These are phyloP conservation scores for Diospyros kaki DNA, from an alignment of 148 eudicot genomes.

Conservation along the genomic window DNA sequence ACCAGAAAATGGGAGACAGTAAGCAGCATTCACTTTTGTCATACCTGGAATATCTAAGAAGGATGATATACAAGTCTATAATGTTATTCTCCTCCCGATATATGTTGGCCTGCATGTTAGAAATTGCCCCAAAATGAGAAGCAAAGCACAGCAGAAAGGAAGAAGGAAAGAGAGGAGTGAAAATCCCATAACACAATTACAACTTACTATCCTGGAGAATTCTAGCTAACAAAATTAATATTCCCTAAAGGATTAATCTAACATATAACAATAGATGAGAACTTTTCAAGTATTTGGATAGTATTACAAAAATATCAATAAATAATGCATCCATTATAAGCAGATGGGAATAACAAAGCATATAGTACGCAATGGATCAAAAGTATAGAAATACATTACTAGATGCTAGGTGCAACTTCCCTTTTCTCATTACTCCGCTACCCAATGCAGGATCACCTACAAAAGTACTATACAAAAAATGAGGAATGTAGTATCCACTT, in stretches of 20 bases:
- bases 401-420: not conserved
- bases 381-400: too few species aligned
- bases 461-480: not conserved
- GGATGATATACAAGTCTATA: slow-evolving; percentile 76
- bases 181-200: not conserved
- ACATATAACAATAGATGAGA: not conserved
- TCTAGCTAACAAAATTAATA: not conserved
- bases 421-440: too few species aligned
- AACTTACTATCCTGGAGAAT: not conserved
- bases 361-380: not conserved
- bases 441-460: not conserved
- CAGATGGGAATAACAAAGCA: not conserved
- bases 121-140: not conserved
- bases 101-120: slow-evolving; percentile 54
- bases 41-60: slow-evolving; percentile 92
- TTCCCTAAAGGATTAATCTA: not conserved
- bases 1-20: slow-evolving; percentile 9
- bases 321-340: not conserved
- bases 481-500: not conserved
- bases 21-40: slow-evolving; percentile 7
- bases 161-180: not conserved
- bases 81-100: slow-evolving; percentile 71
- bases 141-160: slow-evolving; percentile 7
- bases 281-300: not conserved
- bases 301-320: not conserved